Percentiles rank a stretch among this genome's conserved stretches.
phyloP scores from a whole-genome alignment of 257 asterid species.

The Phtheirospermum japonicum region DNA sequence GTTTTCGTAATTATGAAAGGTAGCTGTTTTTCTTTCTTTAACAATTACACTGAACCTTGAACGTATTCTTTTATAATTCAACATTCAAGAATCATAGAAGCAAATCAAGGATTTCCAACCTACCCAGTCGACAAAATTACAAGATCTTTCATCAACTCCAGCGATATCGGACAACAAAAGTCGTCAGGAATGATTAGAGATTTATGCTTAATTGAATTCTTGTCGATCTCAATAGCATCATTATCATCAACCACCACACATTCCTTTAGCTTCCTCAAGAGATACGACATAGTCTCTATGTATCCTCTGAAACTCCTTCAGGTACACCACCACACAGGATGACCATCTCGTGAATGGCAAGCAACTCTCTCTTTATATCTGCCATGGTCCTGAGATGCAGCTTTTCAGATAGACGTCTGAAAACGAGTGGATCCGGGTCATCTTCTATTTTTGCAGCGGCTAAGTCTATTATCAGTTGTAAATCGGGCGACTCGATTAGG shows the following conservation, averaged over 20 bases:
- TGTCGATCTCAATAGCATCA: too few relatives aligned
- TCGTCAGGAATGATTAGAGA: constrained; percentile 94
- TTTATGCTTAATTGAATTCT: constrained; percentile 58
- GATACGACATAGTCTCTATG: too few relatives aligned
- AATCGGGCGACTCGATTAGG: constrained; percentile 75
- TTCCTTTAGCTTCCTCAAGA: too few relatives aligned
- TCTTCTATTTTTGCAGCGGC: constrained; percentile 76
- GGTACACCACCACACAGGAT: constrained; percentile 74
- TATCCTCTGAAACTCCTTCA: constrained; percentile 74
- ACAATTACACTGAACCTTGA: too few relatives aligned
- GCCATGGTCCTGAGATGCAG: constrained; percentile 63
- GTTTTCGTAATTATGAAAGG: too few relatives aligned
- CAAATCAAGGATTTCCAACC: too few relatives aligned
- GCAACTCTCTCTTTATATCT: constrained; percentile 71
- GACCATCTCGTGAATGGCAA: constrained; percentile 85
- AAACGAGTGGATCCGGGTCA: constrained; percentile 57
- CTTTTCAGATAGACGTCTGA: constrained; percentile 80
- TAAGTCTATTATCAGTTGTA: constrained; percentile 69
- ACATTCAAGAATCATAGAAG: too few relatives aligned
- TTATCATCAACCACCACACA: too few relatives aligned
- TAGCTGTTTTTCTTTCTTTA: too few relatives aligned
- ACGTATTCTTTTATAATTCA: too few relatives aligned
- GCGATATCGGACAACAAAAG: constrained; percentile 97
- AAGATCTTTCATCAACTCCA: too few relatives aligned
- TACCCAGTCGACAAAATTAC: too few relatives aligned